Base-by-base conservation (phyloP, 129 eudicot species). In the Solidago caesia region DNA sequence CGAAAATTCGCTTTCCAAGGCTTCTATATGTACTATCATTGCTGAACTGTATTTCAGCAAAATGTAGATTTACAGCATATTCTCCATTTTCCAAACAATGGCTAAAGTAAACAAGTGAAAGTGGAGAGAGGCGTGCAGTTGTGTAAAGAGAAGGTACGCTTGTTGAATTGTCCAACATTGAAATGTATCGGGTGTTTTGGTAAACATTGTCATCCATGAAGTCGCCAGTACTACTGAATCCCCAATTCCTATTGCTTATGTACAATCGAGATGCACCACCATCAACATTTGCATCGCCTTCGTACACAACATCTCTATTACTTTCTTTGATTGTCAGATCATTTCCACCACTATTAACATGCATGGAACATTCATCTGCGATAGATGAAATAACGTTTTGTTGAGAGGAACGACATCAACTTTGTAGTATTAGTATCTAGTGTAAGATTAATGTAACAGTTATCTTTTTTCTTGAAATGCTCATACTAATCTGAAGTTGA, bases 311-410 rank as follows among this genome's bases (percentile, higher is more conserved):
- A 29, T 77, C 55, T 44, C 21, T 48, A 9, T 68, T 49, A 58
- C 46, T 41, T 56, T 77, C 74, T 68, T 21, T 16, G 33, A 74
- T 44, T 48, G 15, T 15, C 21, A 74, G 4, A 64, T 77, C 48
- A 44, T 56, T 51, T 47, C 81, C 81, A 68, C 81, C 81, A 45
- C 81, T 67, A 27, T 77, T 77, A 67, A 77, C 61, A 68, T 77
- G 81, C 59, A 77, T 4, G 21, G 75, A 67, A 49, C 78, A 74
- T 52, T 47, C 78, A 51, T 74, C 78, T 90, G 91, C 66, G 43
- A 70, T 64, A 79, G 11, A 21, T 10, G 8, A 21, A 8, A 70
- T n/a, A 21, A 29, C 39, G 39, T 21, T 21, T 21, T 21, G 21
- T 33, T 33, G 39, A 33, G 39, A 33, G 39, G 39, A 33, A 33